Conservation (phyloP, 495 filamentous ascomycete genomes). For the Penicillium ochrochloron region DNA sequence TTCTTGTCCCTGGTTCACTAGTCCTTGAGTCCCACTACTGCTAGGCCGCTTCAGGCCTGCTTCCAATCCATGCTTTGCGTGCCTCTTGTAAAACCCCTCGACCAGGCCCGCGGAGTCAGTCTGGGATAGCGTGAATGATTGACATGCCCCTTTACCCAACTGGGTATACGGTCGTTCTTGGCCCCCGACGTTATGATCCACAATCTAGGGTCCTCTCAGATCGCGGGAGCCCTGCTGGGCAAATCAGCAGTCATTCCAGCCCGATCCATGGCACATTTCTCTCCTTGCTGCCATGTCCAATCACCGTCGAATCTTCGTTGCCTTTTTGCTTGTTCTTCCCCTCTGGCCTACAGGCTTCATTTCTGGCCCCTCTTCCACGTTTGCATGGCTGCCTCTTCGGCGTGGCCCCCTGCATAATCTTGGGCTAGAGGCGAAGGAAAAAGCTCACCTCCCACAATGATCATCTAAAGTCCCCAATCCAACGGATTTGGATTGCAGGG, state of each 20-base stretch:
- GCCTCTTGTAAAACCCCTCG: neutral
- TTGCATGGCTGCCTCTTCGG: neutral
- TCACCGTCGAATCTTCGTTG: neutral
- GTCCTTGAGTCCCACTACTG: neutral
- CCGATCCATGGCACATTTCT: slow-evolving; percentile 15
- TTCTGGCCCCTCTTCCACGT: neutral
- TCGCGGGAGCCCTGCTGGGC: slow-evolving; percentile 15
- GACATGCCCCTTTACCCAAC: slow-evolving; percentile 21
- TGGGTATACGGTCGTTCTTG: slow-evolving; percentile 22
- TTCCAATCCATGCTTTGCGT: neutral
- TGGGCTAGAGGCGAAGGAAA: neutral
- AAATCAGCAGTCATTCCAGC: neutral
- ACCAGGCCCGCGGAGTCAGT: slow-evolving; percentile 4
- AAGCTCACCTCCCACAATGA: neutral
- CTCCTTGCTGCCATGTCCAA: slow-evolving; percentile 1
- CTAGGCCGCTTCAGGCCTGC: slow-evolving; percentile 2
- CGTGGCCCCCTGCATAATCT: slow-evolving; percentile 6
- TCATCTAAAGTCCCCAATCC: neutral
- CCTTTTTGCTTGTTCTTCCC: slow-evolving; percentile 10
- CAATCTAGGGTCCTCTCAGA: slow-evolving; percentile 19
- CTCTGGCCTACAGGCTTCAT: neutral
- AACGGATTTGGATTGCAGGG: neutral
- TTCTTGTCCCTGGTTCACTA: neutral
- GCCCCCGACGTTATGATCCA: slow-evolving; percentile 24
- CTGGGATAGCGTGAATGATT: slow-evolving; percentile 11